Evolutionary conservation across 176 grass and related monocot species (phyloP).

Genomic region (Ampelocalamus luodianensis): DNA sequence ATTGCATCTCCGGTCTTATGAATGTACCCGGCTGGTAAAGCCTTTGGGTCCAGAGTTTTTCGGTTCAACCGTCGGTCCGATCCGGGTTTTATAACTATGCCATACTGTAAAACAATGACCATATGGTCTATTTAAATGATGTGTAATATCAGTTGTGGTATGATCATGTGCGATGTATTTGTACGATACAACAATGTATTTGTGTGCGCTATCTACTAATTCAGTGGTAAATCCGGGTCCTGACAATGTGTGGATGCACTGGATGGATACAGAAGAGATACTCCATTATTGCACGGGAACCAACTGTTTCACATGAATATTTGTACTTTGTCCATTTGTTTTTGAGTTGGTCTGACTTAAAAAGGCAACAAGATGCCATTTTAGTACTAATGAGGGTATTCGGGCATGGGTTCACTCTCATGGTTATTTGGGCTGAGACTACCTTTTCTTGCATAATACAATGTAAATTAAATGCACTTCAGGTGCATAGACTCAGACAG

Average conservation of each 20-base stretch:
- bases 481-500: not conserved
- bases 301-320: slow-evolving; percentile 42
- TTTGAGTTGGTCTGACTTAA: slow-evolving; percentile 47
- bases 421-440: slow-evolving; percentile 9
- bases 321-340: slow-evolving; percentile 50
- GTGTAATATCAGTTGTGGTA: no score
- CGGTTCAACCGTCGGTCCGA: no score
- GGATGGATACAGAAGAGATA: slow-evolving; percentile 41
- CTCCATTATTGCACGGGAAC: slow-evolving; percentile 49
- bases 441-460: slow-evolving; percentile 20
- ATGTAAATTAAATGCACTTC: slow-evolving; percentile 13
- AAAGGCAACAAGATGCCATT: slow-evolving; percentile 38
- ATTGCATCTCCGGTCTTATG: no score
- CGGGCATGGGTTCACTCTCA: not conserved
- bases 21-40: no score
- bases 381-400: slow-evolving; percentile 22
- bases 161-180: no score
- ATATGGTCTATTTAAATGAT: no score
- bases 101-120: no score
- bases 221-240: no score
- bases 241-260: slow-evolving; percentile 25
- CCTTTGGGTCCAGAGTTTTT: no score
- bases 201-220: no score
- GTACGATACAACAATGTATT: no score
- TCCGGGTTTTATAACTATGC: no score